Conservation (phyloP, 805 yeast species). For the Wickerhamiella azyma region DNA sequence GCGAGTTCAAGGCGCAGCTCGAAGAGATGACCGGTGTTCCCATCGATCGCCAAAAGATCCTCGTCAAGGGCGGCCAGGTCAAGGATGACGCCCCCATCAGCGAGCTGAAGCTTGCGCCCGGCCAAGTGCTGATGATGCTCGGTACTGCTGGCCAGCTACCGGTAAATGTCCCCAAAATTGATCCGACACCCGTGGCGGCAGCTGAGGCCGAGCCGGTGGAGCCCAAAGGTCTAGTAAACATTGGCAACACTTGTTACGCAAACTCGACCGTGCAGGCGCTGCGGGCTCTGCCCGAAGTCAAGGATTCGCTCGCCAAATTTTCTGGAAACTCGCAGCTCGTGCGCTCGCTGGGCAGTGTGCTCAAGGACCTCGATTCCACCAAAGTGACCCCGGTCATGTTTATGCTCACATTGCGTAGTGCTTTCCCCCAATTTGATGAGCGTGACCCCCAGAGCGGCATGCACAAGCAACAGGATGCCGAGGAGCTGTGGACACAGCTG, state of each 20-base stretch:
- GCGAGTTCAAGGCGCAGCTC: constrained; percentile 53
- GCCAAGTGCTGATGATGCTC: constrained; percentile 67
- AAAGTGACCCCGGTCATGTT: constrained; percentile 58
- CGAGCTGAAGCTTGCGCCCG: constrained; percentile 43
- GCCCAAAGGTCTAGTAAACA: constrained; percentile 55
- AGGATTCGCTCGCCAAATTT: constrained; percentile 31
- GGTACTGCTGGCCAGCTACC: constrained; percentile 75
- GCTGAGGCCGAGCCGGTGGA: constrained; percentile 25
- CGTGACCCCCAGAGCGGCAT: constrained; percentile 42
- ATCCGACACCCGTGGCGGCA: constrained; percentile 44
- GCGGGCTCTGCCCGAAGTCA: constrained; percentile 36
- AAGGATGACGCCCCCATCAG: constrained; percentile 50
- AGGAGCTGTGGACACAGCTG: constrained; percentile 81
- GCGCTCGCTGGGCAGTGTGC: constrained; percentile 23
- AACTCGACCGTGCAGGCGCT: constrained; percentile 55
- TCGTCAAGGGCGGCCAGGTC: constrained; percentile 81
- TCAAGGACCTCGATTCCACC: constrained; percentile 21
- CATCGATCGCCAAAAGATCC: constrained; percentile 76
- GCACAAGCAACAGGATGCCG: constrained; percentile 95
- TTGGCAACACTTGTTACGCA: constrained; percentile 69
- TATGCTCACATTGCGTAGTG: constrained; percentile 38
- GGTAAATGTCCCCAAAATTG: constrained; percentile 36
- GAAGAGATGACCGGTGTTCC: constrained; percentile 68
- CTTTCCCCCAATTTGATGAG: constrained; percentile 84
- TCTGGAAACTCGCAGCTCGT: constrained; percentile 26